Evolutionary conservation across 495 filamentous ascomycete genomes (phyloP).

Genomic region (Melanomma pulvis-pyrius): DNA sequence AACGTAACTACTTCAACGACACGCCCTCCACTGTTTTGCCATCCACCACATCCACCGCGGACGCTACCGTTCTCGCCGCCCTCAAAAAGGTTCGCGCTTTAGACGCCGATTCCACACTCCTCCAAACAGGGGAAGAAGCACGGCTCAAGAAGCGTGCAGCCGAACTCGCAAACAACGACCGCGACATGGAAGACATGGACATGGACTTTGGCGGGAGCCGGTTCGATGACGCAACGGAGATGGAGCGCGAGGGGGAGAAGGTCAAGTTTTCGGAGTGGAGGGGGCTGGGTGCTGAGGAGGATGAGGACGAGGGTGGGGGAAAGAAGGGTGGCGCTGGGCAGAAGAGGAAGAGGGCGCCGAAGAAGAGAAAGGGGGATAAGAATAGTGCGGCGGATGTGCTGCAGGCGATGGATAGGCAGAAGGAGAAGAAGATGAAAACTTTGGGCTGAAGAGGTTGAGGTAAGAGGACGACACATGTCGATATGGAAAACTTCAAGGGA

Average conservation of each 20-base stretch:
- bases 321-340: constrained; percentile 54
- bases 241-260: constrained; percentile 56
- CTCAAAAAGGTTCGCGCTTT: constrained; percentile 81
- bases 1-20: constrained; percentile 64
- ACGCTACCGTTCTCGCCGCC: constrained; percentile 80
- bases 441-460: too few species aligned
- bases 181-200: constrained; percentile 91
- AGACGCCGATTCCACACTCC: constrained; percentile 52
- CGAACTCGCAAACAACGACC: constrained; percentile 73
- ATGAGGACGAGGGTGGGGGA: constrained; percentile 56
- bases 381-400: constrained; percentile 81
- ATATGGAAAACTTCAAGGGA: not conserved
- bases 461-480: too few species aligned
- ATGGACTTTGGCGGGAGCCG: constrained; percentile 88
- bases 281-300: constrained; percentile 49
- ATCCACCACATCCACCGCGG: constrained; percentile 59
- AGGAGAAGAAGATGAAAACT: constrained; percentile 33
- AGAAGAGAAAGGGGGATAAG: constrained; percentile 85
- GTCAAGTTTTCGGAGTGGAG: constrained; percentile 70
- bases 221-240: constrained; percentile 80
- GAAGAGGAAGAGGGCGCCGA: constrained; percentile 77
- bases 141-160: constrained; percentile 61
- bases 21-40: constrained; percentile 35
- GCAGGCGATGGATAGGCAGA: constrained; percentile 74
- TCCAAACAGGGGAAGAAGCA: constrained; percentile 47